Percentiles rank a stretch among this genome's conserved stretches.
Conservation (phyloP, 352 stramenopile species). For the Phytophthora cryptogea region DNA sequence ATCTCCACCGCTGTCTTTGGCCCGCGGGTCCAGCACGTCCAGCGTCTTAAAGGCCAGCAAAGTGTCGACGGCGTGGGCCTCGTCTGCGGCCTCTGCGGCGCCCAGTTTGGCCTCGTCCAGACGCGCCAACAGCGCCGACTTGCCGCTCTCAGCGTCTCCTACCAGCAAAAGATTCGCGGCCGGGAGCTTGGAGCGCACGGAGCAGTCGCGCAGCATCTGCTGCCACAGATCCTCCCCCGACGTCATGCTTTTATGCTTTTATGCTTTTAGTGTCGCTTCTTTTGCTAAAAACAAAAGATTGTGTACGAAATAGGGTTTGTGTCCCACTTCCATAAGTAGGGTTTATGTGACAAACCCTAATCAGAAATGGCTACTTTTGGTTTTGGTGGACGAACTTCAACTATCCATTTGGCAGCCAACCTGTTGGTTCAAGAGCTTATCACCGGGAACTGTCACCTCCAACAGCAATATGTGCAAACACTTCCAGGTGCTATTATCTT, state of each 20-base stretch:
- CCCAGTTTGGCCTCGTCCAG: slow-evolving; percentile 49
- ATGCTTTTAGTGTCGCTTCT: neutral
- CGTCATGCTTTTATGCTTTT: neutral
- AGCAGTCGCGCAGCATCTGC: slow-evolving; percentile 83
- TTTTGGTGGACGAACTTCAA: neutral
- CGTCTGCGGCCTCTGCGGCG: slow-evolving; percentile 15
- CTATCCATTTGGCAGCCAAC: too few relatives aligned
- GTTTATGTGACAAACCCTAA: too few relatives aligned
- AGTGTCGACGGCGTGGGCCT: slow-evolving; percentile 44
- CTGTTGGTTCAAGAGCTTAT: neutral
- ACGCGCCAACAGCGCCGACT: slow-evolving; percentile 65
- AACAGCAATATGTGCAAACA: neutral
- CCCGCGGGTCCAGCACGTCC: slow-evolving; percentile 68
- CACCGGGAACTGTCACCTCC: neutral
- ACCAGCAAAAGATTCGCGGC: slow-evolving; percentile 69
- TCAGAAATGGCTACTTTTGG: too few relatives aligned
- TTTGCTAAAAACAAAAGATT: too few relatives aligned
- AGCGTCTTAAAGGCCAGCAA: slow-evolving; percentile 68
- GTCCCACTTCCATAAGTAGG: too few relatives aligned
- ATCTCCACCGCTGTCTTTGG: slow-evolving; percentile 51
- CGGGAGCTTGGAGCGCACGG: slow-evolving; percentile 75
- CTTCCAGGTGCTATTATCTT: neutral
- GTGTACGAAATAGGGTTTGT: too few relatives aligned
- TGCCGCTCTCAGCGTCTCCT: slow-evolving; percentile 75
- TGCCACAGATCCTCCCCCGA: slow-evolving; percentile 70